Percentiles rank a stretch among this genome's conserved stretches.
Evolutionary conservation across 768 basidiomycete genomes (phyloP).

Genomic region (Tylopilus cervinicoccineus): DNA sequence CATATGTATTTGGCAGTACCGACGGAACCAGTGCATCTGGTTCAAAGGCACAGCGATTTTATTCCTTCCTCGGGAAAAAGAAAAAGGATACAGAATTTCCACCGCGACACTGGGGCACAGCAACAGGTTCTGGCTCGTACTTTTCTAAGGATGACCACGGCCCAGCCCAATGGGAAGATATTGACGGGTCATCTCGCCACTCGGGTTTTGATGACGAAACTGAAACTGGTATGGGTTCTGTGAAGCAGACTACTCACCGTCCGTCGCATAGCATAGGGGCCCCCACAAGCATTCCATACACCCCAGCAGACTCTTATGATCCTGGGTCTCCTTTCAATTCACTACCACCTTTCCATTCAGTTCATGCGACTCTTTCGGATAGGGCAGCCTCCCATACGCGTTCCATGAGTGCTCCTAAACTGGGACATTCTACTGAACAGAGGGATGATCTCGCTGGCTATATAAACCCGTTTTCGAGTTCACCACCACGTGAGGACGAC

Average conservation of each 20-base stretch:
- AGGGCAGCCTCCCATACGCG: constrained; percentile 32
- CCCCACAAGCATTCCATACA: constrained; percentile 1
- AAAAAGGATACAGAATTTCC: constrained; percentile 55
- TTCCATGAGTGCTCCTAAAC: constrained; percentile 30
- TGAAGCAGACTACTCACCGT: constrained; percentile 26
- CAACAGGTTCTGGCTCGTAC: constrained; percentile 50
- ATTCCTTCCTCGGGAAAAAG: constrained; percentile 36
- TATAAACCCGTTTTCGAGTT: constrained; percentile 28
- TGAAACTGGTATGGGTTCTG: constrained; percentile 39
- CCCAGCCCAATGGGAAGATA: constrained; percentile 29
- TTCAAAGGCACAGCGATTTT: constrained; percentile 33
- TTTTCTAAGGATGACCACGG: constrained; percentile 36
- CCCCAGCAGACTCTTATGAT: constrained; percentile 27
- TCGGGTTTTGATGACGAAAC: constrained; percentile 41
- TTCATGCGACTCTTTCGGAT: constrained; percentile 32
- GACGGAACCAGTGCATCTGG: constrained; percentile 22
- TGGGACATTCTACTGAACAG: constrained; percentile 12
- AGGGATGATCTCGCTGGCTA: constrained; percentile 6
- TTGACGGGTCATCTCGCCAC: constrained; percentile 15
- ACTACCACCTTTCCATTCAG: constrained; percentile 31
- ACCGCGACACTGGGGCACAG: constrained; percentile 58
- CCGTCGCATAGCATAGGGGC: constrained; percentile 17
- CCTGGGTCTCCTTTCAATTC: constrained; percentile 35
- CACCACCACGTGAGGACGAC: constrained; percentile 21
- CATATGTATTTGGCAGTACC: constrained; percentile 51